Conservation (phyloP, 106 monocot species). For the Acorus gramineus region DNA sequence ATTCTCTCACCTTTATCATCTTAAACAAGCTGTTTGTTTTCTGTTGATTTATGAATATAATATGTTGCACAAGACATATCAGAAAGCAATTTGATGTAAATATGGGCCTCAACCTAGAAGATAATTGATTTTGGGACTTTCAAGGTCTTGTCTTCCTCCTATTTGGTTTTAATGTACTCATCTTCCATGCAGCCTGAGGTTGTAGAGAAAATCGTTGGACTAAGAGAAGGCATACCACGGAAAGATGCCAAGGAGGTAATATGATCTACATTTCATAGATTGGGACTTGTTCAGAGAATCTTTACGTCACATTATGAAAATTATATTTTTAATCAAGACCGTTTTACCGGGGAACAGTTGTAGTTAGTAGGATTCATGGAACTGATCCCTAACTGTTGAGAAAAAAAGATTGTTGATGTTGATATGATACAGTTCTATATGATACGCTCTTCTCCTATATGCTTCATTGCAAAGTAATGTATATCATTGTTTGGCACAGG, state of each 20-base stretch:
- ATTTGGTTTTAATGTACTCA: neutral
- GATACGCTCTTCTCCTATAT: too few relatives aligned
- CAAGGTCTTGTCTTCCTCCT: too few relatives aligned
- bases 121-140: too few relatives aligned
- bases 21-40: neutral
- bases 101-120: too few relatives aligned
- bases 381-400: too few relatives aligned
- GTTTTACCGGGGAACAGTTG: neutral
- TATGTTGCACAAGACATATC: too few relatives aligned
- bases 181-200: constrained; percentile 68
- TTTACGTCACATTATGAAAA: neutral
- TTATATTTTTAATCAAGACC: neutral
- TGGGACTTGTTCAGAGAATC: neutral
- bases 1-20: neutral
- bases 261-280: neutral
- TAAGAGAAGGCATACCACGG: constrained; percentile 89
- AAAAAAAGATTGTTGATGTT: too few relatives aligned
- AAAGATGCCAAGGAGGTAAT: constrained; percentile 98
- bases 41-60: neutral
- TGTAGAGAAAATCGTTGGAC: constrained; percentile 84
- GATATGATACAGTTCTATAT: too few relatives aligned
- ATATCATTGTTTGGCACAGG: constrained; percentile 32
- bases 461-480: too few relatives aligned
- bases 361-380: too few relatives aligned
- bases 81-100: too few relatives aligned